phyloP scores from a whole-genome alignment of 805 yeast species.

The Saccharomyces jurei region DNA sequence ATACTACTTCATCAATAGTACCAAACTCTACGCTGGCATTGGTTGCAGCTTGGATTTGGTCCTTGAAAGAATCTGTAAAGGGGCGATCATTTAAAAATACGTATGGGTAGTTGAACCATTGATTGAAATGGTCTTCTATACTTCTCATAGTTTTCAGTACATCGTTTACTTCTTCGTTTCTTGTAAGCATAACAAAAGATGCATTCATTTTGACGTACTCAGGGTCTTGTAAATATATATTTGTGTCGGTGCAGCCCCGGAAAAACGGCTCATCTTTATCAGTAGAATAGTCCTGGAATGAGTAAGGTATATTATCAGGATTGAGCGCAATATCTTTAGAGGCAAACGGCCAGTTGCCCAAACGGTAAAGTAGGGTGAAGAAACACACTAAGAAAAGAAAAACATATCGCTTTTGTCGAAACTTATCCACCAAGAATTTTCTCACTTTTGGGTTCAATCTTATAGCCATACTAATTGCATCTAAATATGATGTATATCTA shows the following conservation, averaged over 20 bases:
- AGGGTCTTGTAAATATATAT: slow-evolving; percentile 22
- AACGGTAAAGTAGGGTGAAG: neutral
- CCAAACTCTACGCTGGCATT: slow-evolving; percentile 72
- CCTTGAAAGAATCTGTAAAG: slow-evolving; percentile 60
- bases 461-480: neutral
- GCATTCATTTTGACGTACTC: slow-evolving; percentile 56
- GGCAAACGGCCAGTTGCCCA: neutral
- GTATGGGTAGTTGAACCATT: slow-evolving; percentile 92
- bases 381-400: neutral
- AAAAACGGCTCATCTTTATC: slow-evolving; percentile 40
- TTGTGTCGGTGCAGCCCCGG: slow-evolving; percentile 49
- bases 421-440: neutral
- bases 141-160: slow-evolving; percentile 65
- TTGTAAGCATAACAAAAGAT: slow-evolving; percentile 70
- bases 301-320: slow-evolving; percentile 4
- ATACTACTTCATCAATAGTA: slow-evolving; percentile 42
- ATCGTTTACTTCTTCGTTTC: slow-evolving; percentile 74
- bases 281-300: slow-evolving; percentile 14
- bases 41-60: slow-evolving; percentile 43
- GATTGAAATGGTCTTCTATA: slow-evolving; percentile 81
- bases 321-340: neutral
- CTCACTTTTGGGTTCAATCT: neutral
- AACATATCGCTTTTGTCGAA: neutral
- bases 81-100: slow-evolving; percentile 77
- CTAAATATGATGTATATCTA: neutral